Conservation (phyloP, 2,329 filamentous ascomycete genomes). For the Hirsutella rhossiliensis region DNA sequence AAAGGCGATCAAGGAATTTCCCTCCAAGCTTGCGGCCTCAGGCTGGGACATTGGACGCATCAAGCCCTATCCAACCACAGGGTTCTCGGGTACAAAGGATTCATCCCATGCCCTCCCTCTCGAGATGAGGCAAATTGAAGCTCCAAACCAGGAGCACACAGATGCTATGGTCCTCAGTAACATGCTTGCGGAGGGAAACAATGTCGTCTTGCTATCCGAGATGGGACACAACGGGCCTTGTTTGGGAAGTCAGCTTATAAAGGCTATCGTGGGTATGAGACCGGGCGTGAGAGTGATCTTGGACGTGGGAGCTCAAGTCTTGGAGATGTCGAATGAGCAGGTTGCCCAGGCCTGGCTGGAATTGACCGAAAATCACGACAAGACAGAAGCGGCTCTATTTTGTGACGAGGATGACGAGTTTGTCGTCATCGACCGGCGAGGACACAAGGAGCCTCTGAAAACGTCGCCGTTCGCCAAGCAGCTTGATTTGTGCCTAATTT, state of each 20-base stretch:
- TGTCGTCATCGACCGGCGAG: conserved; percentile 35
- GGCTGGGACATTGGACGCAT: background rate
- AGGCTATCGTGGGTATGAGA: conserved; percentile 20
- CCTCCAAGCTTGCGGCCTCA: background rate
- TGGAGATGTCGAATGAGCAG: conserved; percentile 46
- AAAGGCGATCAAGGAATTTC: background rate
- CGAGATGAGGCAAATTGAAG: conserved; percentile 38
- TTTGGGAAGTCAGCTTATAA: conserved; percentile 27
- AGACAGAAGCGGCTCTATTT: conserved; percentile 32
- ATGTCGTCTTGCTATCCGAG: conserved; percentile 10
- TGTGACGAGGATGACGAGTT: conserved; percentile 42
- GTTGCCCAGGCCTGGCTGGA: conserved; percentile 42
- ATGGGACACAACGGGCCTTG: background rate
- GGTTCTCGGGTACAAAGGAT: background rate
- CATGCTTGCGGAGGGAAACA: conserved; percentile 40
- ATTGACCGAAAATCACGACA: background rate
- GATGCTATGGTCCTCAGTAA: conserved; percentile 52
- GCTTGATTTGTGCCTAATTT: conserved; percentile 48
- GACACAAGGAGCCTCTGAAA: conserved; percentile 33
- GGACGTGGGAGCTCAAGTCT: conserved; percentile 57
- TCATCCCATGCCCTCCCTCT: conserved; percentile 36
- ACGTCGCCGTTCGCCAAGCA: conserved; percentile 45
- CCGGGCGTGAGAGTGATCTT: conserved; percentile 45
- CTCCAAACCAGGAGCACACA: conserved; percentile 42
- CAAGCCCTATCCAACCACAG: background rate